Evolutionary conservation across 75 land plant genomes (phyloP), one percentile per base, ranked within the genome.

Genomic region (Picea glauca): DNA sequence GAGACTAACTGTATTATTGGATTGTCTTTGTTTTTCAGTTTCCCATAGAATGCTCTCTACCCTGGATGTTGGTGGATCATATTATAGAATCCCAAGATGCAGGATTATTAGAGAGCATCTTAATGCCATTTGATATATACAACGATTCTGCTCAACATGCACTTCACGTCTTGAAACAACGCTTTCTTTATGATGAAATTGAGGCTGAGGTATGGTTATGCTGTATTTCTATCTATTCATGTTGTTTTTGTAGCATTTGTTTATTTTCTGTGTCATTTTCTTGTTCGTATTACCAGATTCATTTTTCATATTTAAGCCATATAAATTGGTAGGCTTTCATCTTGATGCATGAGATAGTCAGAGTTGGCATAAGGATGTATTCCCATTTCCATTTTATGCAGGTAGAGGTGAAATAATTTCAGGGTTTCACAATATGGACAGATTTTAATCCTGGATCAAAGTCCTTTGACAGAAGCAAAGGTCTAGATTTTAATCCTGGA

Each of bases 11-110:
- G 56, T 50, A 50, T 50, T 50, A 11, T 50, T 50, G 11, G 56
- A 50, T 50, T 50, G 23, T 77, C 31, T 35, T 75, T 75, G 13
- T 1, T n/a, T 77, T 84, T 58, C 87, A 98, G 99, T 98, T 98
- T 87, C 98, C 99, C 26, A 98, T 98, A 62, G 98, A 98, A 83
- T 95, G 99, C 80, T 97, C 99, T 68, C 91, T 98, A 78, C 99
- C 99, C 8, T 98, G 99, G 99, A 98, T 98, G 98, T 84, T 98
- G 81, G 98, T 92, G 82, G 96, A 95, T 65, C 84, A 93, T 84
- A 86, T 95, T 20, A 79, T 95, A 54, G 99, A 96, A 73, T 90
- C 94, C n/a, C 90, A 86, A 77, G 93, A 93, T 82, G 88, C 91
- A 40, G 94, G 98, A 54, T 89, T 98, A 70, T 67, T 98, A 64